Base-by-base conservation (phyloP, 176 grass and related monocot species). In the Cymbopogon citratus region DNA sequence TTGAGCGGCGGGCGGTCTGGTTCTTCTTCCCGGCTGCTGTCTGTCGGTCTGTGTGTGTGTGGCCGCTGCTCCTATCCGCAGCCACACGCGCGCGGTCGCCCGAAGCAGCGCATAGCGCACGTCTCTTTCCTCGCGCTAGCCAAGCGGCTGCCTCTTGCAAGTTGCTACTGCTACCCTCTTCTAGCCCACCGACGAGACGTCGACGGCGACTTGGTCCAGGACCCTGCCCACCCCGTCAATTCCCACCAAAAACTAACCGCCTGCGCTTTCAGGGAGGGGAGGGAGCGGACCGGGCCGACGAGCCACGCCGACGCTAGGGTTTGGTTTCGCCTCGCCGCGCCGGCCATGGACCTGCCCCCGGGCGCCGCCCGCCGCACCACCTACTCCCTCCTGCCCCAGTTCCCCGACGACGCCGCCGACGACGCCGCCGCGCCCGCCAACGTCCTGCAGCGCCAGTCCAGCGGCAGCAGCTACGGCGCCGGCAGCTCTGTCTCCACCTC, bases 391-490 rank as follows among this genome's bases (percentile, higher is more conserved):
- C 88, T 86, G 68, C 78, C 73, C 23, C 92, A 89, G 81, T 91
- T 59, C 88, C 66, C 87, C 33, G 92, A 90, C 59, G 90, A 89
- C 33, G 41, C 76, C 9, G 48, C 64, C 52, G n/a, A n/a, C n/a
- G n/a, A n/a, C n/a, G 31, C 69, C 0, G 12, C 69, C 2, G 39
- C 35, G 39, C 25, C 62, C 4, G 71, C 63, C 44, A 68, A 36
- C 64, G 77, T 41, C 2, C 84, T 98, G 63, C 92, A 98, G 84
- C 87, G 92, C 44, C 92, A 98, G 88, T 95, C 92, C 63, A 98
- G 91, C 81, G 96, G 96, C 26, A 98, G 92, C 85, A 98, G 96
- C 88, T 95, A 95, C 85, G 92, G 90, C n/a, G 90, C 86, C 38
- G 92, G 83, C 35, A 91, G 96, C 82, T 95, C 88, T 18, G 3